Evolutionary conservation across 441 rosid species (phyloP).

Genomic region (Syzygium malaccense): DNA sequence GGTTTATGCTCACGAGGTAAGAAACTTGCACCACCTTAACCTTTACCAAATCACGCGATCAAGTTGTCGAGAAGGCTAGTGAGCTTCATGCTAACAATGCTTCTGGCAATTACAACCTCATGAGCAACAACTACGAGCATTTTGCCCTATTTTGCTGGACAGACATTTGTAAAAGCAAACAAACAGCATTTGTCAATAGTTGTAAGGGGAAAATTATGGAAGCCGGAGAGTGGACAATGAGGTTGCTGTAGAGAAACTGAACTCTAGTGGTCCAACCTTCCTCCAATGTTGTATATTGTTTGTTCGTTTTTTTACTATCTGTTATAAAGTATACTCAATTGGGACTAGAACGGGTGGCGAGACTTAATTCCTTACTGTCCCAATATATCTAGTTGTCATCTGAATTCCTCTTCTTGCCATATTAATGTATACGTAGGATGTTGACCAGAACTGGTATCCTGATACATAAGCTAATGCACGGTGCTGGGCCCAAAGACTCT

Average conservation of each 20-base stretch:
- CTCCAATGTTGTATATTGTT: not conserved
- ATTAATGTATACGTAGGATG: too few relatives aligned
- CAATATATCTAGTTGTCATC: too few relatives aligned
- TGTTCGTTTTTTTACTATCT: too few relatives aligned
- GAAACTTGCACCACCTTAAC: constrained; percentile 48
- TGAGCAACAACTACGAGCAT: not conserved
- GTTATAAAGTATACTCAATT: not conserved
- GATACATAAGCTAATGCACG: not conserved
- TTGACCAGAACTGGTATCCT: too few relatives aligned
- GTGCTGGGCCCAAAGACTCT: not conserved
- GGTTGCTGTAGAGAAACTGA: too few relatives aligned
- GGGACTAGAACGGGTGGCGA: not conserved
- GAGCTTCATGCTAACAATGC: not conserved
- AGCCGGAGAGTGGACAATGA: too few relatives aligned
- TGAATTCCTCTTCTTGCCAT: too few relatives aligned
- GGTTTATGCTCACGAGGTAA: accelerated
- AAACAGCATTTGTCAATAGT: not conserved
- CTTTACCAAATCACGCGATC: constrained; percentile 83
- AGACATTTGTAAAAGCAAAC: not conserved
- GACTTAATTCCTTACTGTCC: too few relatives aligned
- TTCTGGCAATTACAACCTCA: not conserved
- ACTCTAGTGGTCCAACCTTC: not conserved
- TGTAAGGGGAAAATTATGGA: too few relatives aligned
- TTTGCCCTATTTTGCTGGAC: constrained; percentile 38
- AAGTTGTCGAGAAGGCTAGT: not conserved